Evolutionary conservation across 352 stramenopile genomes (phyloP), one percentile per base, ranked within the genome.

Genomic region (Globisporangium middletonii): DNA sequence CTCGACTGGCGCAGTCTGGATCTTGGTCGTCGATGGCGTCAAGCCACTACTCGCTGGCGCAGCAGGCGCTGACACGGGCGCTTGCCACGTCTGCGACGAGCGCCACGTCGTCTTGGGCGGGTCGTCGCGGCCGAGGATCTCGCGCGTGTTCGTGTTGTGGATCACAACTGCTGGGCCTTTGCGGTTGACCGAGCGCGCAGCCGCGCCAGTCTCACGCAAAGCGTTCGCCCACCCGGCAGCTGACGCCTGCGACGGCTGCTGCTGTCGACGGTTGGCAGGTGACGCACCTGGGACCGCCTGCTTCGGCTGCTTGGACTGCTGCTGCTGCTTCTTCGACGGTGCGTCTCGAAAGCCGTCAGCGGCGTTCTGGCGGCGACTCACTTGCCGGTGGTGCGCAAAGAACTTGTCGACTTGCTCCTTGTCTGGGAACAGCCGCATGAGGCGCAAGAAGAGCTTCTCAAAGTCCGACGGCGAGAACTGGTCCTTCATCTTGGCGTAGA

Each of bases 371-470:
- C 74, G 68, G 57, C 80, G 83, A 11, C 52, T 75, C 11, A 73
- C 42, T 27, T 86, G 67, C 37, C 78, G 78, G 56, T 92, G 82
- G 58, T 85, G 75, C 47, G 60, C 59, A 52, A 88, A 76, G 46
- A 92, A 84, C 43, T 72, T 67, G 45, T 85, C 68, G 9, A 89
- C 72, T 54, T 89, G 82, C 27, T 77, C 62, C 43, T 73, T 72
- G 52, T 92, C 79, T 1, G 82, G 82, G 5, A 76, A 88, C 13
- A 92, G 50, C 30, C 72, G 71, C 80, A 94, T 92, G 18, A 94
- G 67, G 50, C 75, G 79, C 9, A 92, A 42, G n/a, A 94, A 92
- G 26, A 92, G 71, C 60, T 83, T 71, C 43, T 78, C 68, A 59
- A 94, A 94, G 23, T 91, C 75, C 0, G 70, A 50, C 1, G 71